phyloP scores from a whole-genome alignment of 2,329 filamentous ascomycete genomes.

The Cladosporium austrohemisphaericum region DNA sequence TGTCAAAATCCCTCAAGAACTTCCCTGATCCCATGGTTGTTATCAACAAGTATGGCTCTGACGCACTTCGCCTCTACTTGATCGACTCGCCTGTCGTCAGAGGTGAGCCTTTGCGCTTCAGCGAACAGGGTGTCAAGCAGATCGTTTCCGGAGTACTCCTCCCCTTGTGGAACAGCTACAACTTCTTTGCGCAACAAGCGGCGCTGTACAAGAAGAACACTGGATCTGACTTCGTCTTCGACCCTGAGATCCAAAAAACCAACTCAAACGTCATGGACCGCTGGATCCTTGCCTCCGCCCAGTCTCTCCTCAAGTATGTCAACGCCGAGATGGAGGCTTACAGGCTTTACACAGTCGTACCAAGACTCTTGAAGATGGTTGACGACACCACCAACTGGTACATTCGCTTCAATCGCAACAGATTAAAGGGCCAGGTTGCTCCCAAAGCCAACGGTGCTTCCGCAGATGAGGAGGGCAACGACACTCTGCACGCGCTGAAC shows the following conservation, averaged over 20 bases:
- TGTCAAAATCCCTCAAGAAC: constrained; percentile 96
- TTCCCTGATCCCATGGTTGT: constrained; percentile 83
- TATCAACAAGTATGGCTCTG: constrained; percentile 84
- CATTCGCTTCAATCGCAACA: constrained; percentile 87
- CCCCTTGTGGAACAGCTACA: constrained; percentile 93
- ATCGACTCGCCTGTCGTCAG: constrained; percentile 96
- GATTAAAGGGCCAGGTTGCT: constrained; percentile 66
- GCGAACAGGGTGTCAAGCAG: constrained; percentile 88
- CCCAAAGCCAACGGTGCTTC: constrained; percentile 20
- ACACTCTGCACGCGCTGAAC: constrained; percentile 87
- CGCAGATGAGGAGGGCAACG: constrained; percentile 66
- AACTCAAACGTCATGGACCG: constrained; percentile 93
- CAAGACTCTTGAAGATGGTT: constrained; percentile 67
- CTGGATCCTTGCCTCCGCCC: constrained; percentile 90
- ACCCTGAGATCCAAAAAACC: constrained; percentile 67
- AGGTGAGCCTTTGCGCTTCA: constrained; percentile 85
- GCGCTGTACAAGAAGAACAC: constrained; percentile 81
- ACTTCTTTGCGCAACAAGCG: constrained; percentile 91
- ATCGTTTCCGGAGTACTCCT: constrained; percentile 88
- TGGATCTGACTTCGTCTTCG: constrained; percentile 71
- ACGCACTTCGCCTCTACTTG: constrained; percentile 88
- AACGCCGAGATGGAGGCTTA: constrained; percentile 84
- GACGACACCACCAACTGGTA: constrained; percentile 99
- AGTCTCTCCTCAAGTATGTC: constrained; percentile 85
- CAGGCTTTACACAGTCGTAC: constrained; percentile 79